Percentiles rank a stretch among this genome's conserved stretches.
Evolutionary conservation across 768 basidiomycete genomes (phyloP).

Genomic region (Amanita rimosa): DNA sequence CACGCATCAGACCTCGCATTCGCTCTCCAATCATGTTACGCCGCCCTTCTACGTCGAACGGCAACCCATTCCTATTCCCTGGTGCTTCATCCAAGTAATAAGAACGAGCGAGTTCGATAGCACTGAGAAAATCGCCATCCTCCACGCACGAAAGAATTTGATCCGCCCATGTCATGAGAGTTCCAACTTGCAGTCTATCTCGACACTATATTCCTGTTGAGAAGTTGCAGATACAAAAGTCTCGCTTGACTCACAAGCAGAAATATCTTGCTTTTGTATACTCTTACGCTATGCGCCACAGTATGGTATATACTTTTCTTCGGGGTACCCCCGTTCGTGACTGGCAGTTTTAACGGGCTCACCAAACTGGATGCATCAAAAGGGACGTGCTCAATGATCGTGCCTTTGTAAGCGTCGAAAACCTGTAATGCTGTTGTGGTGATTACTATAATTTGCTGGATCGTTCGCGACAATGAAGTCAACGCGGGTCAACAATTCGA

Average conservation of each 20-base stretch:
- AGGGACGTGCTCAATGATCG: constrained; percentile 48
- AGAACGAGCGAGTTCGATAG: constrained; percentile 74
- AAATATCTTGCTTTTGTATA: constrained; percentile 89
- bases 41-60: constrained; percentile 47
- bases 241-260: constrained; percentile 57
- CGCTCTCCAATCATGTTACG: constrained; percentile 60
- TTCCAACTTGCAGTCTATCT: constrained; percentile 66
- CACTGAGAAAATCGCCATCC: constrained; percentile 78
- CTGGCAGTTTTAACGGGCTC: constrained; percentile 37
- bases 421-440: constrained; percentile 52
- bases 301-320: constrained; percentile 33
- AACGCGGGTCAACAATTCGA: neutral
- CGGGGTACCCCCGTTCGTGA: constrained; percentile 35
- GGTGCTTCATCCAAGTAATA: constrained; percentile 74
- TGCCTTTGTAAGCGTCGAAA: constrained; percentile 48
- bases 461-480: constrained; percentile 7
- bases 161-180: constrained; percentile 91
- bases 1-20: constrained; percentile 73
- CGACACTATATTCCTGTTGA: constrained; percentile 33
- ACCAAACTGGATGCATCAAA: constrained; percentile 48
- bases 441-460: constrained; percentile 58
- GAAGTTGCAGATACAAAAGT: neutral
- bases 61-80: constrained; percentile 85
- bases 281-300: constrained; percentile 59
- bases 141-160: constrained; percentile 76